Conservation (phyloP, 805 yeast genomes). For the Wickerhamiella shivajii region DNA sequence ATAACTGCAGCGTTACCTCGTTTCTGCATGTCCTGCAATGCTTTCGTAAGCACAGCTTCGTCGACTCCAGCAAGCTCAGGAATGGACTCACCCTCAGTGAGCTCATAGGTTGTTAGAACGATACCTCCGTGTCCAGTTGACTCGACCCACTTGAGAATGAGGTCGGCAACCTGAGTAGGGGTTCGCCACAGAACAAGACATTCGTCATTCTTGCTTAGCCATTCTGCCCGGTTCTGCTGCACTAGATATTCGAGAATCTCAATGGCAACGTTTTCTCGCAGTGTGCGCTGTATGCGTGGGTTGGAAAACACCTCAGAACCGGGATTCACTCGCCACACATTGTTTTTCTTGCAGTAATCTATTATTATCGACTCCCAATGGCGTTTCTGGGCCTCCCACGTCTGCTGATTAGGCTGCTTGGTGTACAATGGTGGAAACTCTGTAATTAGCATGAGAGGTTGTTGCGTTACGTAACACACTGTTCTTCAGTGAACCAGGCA, state of each 20-base stretch:
- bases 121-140: conserved; percentile 63
- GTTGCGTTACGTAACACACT: too few species aligned
- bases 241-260: conserved; percentile 48
- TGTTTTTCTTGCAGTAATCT: conserved; percentile 41
- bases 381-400: conserved; percentile 61
- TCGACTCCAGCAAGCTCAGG: conserved; percentile 55
- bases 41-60: conserved; percentile 35
- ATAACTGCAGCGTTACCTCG: conserved; percentile 61
- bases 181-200: conserved; percentile 51
- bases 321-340: conserved; percentile 36
- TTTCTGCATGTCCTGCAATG: conserved; percentile 44
- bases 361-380: conserved; percentile 61
- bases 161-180: conserved; percentile 52
- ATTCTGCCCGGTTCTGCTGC: conserved; percentile 40
- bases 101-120: conserved; percentile 70
- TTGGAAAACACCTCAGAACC: conserved; percentile 23
- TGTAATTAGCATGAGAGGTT: too few species aligned
- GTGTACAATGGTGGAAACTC: conserved; percentile 88
- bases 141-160: conserved; percentile 56
- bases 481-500: too few species aligned
- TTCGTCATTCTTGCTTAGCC: conserved; percentile 27
- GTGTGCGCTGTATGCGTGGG: conserved; percentile 25
- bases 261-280: conserved; percentile 39
- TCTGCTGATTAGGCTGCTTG: conserved; percentile 67
- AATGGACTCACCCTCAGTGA: conserved; percentile 54